Base-by-base conservation (phyloP, 2,329 filamentous ascomycete genomes). In the Fusarium austroafricanum region DNA sequence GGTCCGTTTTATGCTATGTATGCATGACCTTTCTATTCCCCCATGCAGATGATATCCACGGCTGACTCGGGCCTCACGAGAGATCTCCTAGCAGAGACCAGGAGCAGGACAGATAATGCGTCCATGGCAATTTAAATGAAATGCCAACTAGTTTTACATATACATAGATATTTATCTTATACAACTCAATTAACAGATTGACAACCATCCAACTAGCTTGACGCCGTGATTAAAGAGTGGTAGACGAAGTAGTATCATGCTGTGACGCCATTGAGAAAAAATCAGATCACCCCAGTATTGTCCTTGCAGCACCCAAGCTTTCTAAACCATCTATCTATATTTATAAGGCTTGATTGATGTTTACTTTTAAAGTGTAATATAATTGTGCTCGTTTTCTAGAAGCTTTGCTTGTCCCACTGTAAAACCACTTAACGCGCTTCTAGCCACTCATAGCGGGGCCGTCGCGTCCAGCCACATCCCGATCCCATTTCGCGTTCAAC, bases 381-480 rank as follows among this genome's bases (percentile, higher is more conserved):
- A 20, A 42, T 18, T 21, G 29, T 55, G 17, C 20, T 23, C 21
- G 31, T 37, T 28, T 28, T 37, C 26, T 26, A 26, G 26, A 26
- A 45, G 38, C 37, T 23, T 46, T 43, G 57, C 28, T 46, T 43
- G 57, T 43, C 49, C 42, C 39, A 49, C 64, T 11, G 31, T 14
- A 38, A 42, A 60, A 63, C 68, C 71, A 75, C 73, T 75, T 75
- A 70, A 75, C 72, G 73, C 73, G 73, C 64, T 55, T 54, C 55
- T 53, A 45, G 33, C 70, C 67, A 70, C 55, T 68, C 55, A 60
- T 55, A 67, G 73, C 70, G 70, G 70, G 72, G 68, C 67, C 67
- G 68, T 66, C 71, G 73, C 71, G 73, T 72, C 70, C 57, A 70
- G 49, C 67, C 64, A 71, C 62, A 39, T 42, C 53, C 29, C 67